Conservation (phyloP, 2,329 filamentous ascomycete species). For the Ceratocystis lukuohia region DNA sequence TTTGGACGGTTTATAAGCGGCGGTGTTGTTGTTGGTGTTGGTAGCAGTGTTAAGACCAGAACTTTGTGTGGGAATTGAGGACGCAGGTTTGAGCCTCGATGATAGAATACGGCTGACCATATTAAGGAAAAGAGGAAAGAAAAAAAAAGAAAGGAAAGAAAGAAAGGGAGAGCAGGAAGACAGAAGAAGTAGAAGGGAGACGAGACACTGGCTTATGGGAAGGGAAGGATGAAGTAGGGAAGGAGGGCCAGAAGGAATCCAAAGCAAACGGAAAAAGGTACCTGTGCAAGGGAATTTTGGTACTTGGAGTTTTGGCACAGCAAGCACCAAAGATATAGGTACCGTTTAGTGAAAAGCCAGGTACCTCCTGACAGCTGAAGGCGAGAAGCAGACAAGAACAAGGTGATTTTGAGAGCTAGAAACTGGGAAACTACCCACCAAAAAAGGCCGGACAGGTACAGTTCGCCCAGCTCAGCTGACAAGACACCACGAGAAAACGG, state of each 20-base stretch:
- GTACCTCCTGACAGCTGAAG: slow-evolving; percentile 1
- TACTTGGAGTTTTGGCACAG: not conserved
- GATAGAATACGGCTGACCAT: slow-evolving; percentile 46
- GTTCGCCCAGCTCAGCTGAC: slow-evolving; percentile 1
- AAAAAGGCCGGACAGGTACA: not conserved
- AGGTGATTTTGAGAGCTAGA: not conserved
- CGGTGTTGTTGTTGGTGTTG: not conserved
- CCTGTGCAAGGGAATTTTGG: not conserved
- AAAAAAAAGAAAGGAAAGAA: slow-evolving; percentile 14
- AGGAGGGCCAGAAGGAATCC: slow-evolving; percentile 6
- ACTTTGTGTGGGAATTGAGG: slow-evolving; percentile 33
- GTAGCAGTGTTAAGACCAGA: slow-evolving; percentile 28
- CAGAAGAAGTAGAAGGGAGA: slow-evolving; percentile 11
- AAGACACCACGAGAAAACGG: not conserved
- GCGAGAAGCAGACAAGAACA: not conserved
- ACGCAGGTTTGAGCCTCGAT: slow-evolving; percentile 34
- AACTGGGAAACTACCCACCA: slow-evolving; percentile 7
- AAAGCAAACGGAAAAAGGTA: not conserved
- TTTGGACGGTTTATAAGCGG: slow-evolving; percentile 3
- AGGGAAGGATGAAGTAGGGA: not conserved
- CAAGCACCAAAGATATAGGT: not conserved
- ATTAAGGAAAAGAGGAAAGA: slow-evolving; percentile 8
- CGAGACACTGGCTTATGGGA: not conserved
- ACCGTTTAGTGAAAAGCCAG: not conserved
- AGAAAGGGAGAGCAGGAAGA: slow-evolving; percentile 10